A percentile compares a stretch with the other conserved stretches of the same genome.
Evolutionary conservation across 139 green algal genomes (phyloP).

Genomic region (Chlamydomonas schloesseri): DNA sequence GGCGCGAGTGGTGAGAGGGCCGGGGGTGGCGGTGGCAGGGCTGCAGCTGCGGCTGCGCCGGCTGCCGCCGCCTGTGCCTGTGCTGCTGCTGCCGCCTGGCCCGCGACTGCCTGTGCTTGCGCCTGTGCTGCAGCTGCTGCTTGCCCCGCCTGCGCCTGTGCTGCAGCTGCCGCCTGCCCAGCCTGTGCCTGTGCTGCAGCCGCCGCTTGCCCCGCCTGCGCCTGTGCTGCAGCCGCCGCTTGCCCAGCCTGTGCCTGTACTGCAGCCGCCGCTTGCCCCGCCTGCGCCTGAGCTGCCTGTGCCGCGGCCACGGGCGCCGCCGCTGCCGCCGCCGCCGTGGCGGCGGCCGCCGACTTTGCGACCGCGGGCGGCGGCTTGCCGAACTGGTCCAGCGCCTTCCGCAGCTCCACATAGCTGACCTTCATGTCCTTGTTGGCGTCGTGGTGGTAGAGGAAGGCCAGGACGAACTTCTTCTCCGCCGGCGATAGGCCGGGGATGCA

Average conservation of each 20-base stretch:
- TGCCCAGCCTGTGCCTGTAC: not conserved
- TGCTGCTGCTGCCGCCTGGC: not conserved
- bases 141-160: not conserved
- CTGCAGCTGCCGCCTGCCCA: not conserved
- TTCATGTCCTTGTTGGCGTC: constrained; percentile 28
- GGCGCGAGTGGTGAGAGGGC: not conserved
- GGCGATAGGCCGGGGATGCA: constrained; percentile 43
- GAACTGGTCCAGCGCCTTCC: not conserved
- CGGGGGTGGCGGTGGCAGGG: not conserved
- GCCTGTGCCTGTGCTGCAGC: not conserved
- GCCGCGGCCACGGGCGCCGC: not conserved
- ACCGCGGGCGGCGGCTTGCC: not conserved
- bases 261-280: too few relatives aligned
- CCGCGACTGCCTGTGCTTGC: not conserved
- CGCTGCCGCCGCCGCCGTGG: not conserved
- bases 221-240: not conserved
- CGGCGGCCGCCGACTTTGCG: not conserved
- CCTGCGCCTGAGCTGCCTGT: not conserved
- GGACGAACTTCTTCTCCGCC: constrained; percentile 51
- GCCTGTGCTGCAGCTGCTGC: not conserved
- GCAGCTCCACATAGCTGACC: constrained; percentile 44
- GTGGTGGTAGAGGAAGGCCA: constrained; percentile 48
- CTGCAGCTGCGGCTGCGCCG: not conserved
- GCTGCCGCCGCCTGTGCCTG: not conserved
- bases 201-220: not conserved